These are phyloP conservation scores for Oenanthe sinensis DNA, from an alignment of 129 eudicot genomes.

Conservation along the genomic window DNA sequence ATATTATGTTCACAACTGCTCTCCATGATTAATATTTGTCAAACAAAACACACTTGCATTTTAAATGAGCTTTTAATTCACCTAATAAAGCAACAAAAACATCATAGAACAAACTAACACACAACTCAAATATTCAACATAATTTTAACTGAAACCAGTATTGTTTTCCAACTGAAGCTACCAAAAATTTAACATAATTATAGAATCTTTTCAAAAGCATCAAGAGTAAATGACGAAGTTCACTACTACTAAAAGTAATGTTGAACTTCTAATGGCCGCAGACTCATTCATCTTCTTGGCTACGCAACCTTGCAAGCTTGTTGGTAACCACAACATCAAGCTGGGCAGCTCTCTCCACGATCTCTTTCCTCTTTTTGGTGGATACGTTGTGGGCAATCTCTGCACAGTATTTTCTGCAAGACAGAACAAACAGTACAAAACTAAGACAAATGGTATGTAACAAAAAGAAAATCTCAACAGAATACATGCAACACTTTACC, in stretches of 20 bases:
- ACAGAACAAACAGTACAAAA: background rate
- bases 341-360: slow-evolving; percentile 50
- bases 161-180: background rate
- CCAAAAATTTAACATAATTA: background rate
- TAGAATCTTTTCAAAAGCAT: background rate
- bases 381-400: slow-evolving; percentile 57
- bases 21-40: too few relatives aligned
- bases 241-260: slow-evolving; percentile 6
- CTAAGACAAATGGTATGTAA: background rate
- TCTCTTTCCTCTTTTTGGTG: slow-evolving; percentile 48
- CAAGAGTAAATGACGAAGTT: background rate
- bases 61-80: too few relatives aligned
- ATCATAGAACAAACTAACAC: background rate
- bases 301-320: slow-evolving; percentile 57
- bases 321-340: slow-evolving; percentile 58
- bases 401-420: slow-evolving; percentile 38
- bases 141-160: too few relatives aligned
- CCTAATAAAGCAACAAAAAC: background rate
- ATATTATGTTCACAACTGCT: too few relatives aligned
- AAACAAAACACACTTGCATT: too few relatives aligned
- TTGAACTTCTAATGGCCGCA: background rate
- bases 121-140: too few relatives aligned
- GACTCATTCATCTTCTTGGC: slow-evolving; percentile 56
- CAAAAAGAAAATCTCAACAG: background rate
- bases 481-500: background rate